A percentile compares a stretch with the other conserved stretches of the same genome.
These are phyloP conservation scores for Boletellus ananiceps DNA, from an alignment of 768 basidiomycete species.

Conservation along the genomic window DNA sequence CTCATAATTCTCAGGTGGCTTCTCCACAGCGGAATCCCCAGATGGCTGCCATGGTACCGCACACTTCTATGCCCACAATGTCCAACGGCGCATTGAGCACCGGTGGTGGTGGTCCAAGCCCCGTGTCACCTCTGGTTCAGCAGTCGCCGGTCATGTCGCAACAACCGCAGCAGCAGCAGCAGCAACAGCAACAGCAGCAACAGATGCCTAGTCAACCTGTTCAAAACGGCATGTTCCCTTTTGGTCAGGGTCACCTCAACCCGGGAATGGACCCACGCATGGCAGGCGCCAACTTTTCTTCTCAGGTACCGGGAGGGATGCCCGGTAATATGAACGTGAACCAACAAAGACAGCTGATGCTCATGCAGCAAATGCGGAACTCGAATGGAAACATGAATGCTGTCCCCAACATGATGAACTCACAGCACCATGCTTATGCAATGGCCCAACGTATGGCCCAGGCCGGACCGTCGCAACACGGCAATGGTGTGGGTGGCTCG, in stretches of 20 bases:
- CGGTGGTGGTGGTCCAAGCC: constrained; percentile 22
- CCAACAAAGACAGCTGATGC: constrained; percentile 45
- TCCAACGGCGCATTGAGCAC: constrained; percentile 23
- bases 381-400: constrained; percentile 24
- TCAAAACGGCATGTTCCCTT: constrained; percentile 33
- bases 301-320: constrained; percentile 29
- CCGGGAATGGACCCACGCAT: constrained; percentile 31
- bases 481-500: constrained; percentile 32
- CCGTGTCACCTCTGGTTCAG: constrained; percentile 28
- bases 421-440: constrained; percentile 32
- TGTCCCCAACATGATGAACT: constrained; percentile 30
- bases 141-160: constrained; percentile 29
- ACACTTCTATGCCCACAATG: constrained; percentile 24
- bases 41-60: constrained; percentile 29
- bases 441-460: constrained; percentile 44
- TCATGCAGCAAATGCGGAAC: constrained; percentile 36
- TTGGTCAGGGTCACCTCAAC: constrained; percentile 21
- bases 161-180: background rate
- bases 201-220: constrained; percentile 25
- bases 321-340: constrained; percentile 25
- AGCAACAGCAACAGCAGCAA: constrained; percentile 15
- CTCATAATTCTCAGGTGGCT: constrained; percentile 24
- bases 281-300: constrained; percentile 24
- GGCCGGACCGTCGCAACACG: constrained; percentile 34
- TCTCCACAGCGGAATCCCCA: constrained; percentile 25